Conservation (phyloP, 371 early-diverging fungal genomes). For the Dipsacomyces acuminosporus region DNA sequence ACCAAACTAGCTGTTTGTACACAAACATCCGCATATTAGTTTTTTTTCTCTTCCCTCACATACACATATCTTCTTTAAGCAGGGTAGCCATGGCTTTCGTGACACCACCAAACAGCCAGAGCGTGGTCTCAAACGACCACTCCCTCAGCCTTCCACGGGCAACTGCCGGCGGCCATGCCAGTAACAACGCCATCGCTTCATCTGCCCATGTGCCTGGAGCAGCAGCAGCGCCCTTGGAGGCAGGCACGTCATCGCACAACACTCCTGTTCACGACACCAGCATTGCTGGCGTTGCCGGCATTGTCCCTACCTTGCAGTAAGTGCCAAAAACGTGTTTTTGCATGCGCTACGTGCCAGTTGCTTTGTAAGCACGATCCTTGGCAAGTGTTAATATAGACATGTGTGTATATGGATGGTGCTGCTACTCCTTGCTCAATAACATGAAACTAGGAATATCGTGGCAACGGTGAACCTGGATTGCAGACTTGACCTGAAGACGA, state of each 20-base stretch:
- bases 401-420: no score
- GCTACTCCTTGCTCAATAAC: no score
- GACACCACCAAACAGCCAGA: constrained; percentile 25
- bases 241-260: background rate
- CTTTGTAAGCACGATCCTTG: no score
- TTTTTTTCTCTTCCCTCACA: no score
- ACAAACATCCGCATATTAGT: constrained; percentile 1
- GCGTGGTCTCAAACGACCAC: constrained; percentile 8
- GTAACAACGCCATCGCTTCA: background rate
- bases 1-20: no score
- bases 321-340: constrained; percentile 30
- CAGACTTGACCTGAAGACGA: constrained; percentile 98
- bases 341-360: constrained; percentile 1
- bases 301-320: constrained; percentile 82
- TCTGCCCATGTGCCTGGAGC: background rate
- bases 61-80: background rate
- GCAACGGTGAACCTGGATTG: constrained; percentile 99
- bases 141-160: constrained; percentile 17
- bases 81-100: constrained; percentile 34
- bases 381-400: background rate
- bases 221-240: no score
- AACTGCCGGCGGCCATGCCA: constrained; percentile 2
- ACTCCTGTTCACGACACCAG: constrained; percentile 7
- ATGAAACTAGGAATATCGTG: constrained; percentile 95
- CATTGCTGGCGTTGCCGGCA: constrained; percentile 52